Conservation (phyloP, 352 stramenopile species). For the Phytophthora meadii region DNA sequence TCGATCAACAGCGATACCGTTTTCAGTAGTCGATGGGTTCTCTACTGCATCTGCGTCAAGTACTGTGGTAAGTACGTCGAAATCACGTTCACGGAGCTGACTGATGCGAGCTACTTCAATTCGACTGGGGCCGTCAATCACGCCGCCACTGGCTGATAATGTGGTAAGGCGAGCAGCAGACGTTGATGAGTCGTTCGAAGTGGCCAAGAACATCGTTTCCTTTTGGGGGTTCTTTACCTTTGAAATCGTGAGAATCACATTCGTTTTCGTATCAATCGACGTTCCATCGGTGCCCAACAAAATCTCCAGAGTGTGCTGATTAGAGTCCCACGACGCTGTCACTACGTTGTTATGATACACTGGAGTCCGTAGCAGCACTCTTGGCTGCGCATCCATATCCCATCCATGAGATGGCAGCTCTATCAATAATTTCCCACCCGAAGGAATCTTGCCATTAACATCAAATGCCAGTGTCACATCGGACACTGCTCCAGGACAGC, state of each 20-base stretch:
- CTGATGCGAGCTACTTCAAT: constrained; percentile 74
- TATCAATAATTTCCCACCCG: constrained; percentile 51
- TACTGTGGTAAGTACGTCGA: constrained; percentile 41
- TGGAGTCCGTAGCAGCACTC: constrained; percentile 46
- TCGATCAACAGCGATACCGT: constrained; percentile 32
- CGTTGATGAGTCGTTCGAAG: constrained; percentile 7
- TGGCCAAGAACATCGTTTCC: constrained; percentile 41
- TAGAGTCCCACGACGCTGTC: constrained; percentile 45
- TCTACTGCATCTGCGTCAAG: constrained; percentile 33
- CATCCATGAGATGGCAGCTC: constrained; percentile 62
- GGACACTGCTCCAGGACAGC: constrained; percentile 49
- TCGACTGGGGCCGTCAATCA: constrained; percentile 66
- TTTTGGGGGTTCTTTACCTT: constrained; percentile 62
- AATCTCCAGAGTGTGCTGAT: constrained; percentile 69
- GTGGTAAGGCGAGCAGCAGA: constrained; percentile 54
- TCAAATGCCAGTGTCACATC: constrained; percentile 66
- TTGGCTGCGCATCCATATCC: constrained; percentile 62
- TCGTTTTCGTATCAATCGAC: constrained; percentile 40
- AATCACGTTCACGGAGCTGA: constrained; percentile 67
- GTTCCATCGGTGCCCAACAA: constrained; percentile 31
- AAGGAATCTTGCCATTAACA: constrained; percentile 46
- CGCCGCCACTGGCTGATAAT: constrained; percentile 48
- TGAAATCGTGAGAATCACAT: constrained; percentile 48
- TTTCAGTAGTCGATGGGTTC: constrained; percentile 1
- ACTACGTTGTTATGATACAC: constrained; percentile 42